Base-by-base conservation (phyloP, 352 stramenopile genomes). In the Achlya hypogyna region DNA sequence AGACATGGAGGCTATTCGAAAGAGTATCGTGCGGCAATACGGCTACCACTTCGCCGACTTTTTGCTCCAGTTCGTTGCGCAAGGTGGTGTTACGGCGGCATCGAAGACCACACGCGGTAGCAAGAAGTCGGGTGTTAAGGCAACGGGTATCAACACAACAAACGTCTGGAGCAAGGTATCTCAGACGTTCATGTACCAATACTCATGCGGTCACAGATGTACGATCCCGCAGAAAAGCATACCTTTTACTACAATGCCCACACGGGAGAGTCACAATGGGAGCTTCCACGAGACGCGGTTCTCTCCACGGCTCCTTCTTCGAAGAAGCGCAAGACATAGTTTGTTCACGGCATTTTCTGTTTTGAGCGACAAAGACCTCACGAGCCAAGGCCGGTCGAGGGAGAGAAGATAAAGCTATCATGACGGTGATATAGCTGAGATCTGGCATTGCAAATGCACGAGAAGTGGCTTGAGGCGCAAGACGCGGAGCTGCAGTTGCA, bases 1-100 rank as follows among this genome's bases (percentile, higher is more conserved):
- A 6, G 60, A 67, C 25, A 34, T n/a, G n/a, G 10, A 20, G 5
- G 23, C 22, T 8, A 32, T 67, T 45, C 60, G 60, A 8, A 67
- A 67, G 43, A 67, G 60, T 53, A 47, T 67, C 18, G 51, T 67
- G 22, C 56, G 59, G 51, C 60, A 60, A 23, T 67, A 67, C 43
- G 60, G 60, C 18, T 67, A 67, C 60, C 22, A 67, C 5, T 67
- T 67, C 59, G 45, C 47, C 23, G 43, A 58, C 34, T 67, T 67
- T 23, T 47, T 67, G 12, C 29, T 58, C 20, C 29, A 45, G 23
- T 43, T 58, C 22, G 51, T n/a, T n/a, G n/a, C n/a, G n/a, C n/a
- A n/a, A n/a, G n/a, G n/a, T n/a, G n/a, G n/a, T n/a, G n/a, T n/a
- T n/a, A n/a, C n/a, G n/a, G n/a, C n/a, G n/a, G n/a, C n/a, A n/a